Evolutionary conservation across 2,329 filamentous ascomycete genomes (phyloP).

Genomic region (Teratosphaeria destructans): DNA sequence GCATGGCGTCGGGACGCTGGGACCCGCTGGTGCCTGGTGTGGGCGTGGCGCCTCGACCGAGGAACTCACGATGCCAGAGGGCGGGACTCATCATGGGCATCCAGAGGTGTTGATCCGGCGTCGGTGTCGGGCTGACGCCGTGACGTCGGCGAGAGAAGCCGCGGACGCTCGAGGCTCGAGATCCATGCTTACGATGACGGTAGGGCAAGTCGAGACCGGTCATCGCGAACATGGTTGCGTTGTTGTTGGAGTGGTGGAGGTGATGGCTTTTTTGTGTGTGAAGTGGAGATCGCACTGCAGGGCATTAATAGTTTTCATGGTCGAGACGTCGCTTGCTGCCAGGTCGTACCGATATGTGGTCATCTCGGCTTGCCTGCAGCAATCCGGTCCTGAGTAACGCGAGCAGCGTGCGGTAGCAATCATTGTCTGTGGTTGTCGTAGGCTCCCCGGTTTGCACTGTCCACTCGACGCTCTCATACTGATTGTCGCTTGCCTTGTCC

Average conservation of each 20-base stretch:
- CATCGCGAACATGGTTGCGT: slow-evolving; percentile 3
- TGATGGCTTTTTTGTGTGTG: not conserved
- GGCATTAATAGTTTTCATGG: not conserved
- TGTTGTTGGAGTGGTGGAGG: not conserved
- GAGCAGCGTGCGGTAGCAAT: not conserved
- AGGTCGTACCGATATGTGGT: not conserved
- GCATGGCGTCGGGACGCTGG: not conserved
- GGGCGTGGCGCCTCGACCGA: not conserved
- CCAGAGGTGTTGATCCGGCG: not conserved
- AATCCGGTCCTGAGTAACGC: not conserved
- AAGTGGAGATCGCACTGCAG: not conserved
- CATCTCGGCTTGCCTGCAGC: not conserved
- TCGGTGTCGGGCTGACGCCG: not conserved
- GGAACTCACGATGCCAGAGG: not conserved
- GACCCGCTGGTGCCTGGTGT: not conserved
- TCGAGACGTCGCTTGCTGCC: not conserved
- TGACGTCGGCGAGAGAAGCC: not conserved
- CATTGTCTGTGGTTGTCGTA: not conserved
- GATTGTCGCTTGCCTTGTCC: not conserved
- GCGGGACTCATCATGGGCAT: not conserved
- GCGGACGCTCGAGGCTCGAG: slow-evolving; percentile 3
- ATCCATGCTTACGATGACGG: slow-evolving; percentile 5
- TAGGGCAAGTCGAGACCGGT: slow-evolving; percentile 1
- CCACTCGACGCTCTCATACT: not conserved
- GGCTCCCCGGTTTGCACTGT: not conserved